phyloP scores from a whole-genome alignment of 371 early-diverging fungal genomes.

The Encephalitozoon intestinalis region DNA sequence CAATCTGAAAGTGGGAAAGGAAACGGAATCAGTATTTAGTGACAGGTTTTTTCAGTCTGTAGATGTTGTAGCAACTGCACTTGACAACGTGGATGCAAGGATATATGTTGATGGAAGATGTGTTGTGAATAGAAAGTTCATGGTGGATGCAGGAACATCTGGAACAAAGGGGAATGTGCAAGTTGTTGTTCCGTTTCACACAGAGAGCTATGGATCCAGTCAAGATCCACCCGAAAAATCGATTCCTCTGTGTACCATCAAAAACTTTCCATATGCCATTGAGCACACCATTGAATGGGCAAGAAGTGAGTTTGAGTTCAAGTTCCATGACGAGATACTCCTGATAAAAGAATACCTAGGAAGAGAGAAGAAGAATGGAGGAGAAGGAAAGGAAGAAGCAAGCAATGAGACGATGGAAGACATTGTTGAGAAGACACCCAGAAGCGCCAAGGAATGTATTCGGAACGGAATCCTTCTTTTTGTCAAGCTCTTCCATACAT shows the following conservation, averaged over 20 bases:
- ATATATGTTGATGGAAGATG: constrained; percentile 93
- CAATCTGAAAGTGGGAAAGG: constrained; percentile 85
- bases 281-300: constrained; percentile 99
- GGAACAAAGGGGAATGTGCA: constrained; percentile 99
- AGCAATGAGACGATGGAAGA: constrained; percentile 75
- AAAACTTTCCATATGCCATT: constrained; percentile 95
- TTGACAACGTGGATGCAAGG: constrained; percentile 97
- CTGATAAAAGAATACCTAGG: constrained; percentile 14
- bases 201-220: constrained; percentile 94
- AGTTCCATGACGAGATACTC: constrained; percentile 67
- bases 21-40: constrained; percentile 85
- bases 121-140: constrained; percentile 81
- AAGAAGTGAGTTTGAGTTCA: constrained; percentile 84
- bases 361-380: constrained; percentile 2
- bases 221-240: constrained; percentile 96
- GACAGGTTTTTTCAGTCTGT: constrained; percentile 79
- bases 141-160: constrained; percentile 94
- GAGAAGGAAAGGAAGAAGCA: background rate
- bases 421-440: constrained; percentile 83
- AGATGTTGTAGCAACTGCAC: constrained; percentile 88
- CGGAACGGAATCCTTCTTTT: constrained; percentile 40
- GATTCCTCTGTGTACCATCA: constrained; percentile 96
- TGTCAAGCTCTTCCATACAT: constrained; percentile 39
- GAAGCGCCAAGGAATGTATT: constrained; percentile 65
- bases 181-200: constrained; percentile 64